Conservation (phyloP, 202 grass and related monocot species). For the Schoenoplectus triqueter region DNA sequence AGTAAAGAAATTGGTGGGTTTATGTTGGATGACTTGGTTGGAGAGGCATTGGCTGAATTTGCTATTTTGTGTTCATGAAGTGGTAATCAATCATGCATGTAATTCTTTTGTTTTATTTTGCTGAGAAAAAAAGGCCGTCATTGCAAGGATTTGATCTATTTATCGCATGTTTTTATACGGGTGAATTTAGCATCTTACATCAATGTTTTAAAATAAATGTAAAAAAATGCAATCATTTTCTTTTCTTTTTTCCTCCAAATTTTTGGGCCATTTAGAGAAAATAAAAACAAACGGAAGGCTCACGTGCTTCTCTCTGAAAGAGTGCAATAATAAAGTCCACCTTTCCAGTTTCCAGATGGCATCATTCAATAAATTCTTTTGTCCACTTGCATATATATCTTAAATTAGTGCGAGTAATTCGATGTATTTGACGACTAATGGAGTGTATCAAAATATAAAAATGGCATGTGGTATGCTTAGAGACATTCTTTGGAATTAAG, state of each 20-base stretch:
- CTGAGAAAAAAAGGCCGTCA: slow-evolving; percentile 1
- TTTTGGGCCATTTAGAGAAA: neutral
- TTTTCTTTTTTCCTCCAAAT: neutral
- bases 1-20: slow-evolving; percentile 49
- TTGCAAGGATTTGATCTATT: slow-evolving; percentile 18
- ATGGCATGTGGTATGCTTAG: slow-evolving; percentile 33
- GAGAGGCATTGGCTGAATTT: slow-evolving; percentile 64
- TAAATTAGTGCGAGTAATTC: neutral
- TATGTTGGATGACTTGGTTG: slow-evolving; percentile 67
- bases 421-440: neutral
- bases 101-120: slow-evolving; percentile 35
- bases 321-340: slow-evolving; percentile 9
- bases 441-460: slow-evolving; percentile 22
- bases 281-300: slow-evolving; percentile 29
- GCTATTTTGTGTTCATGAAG: slow-evolving; percentile 44
- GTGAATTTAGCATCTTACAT: slow-evolving; percentile 4
- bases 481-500: slow-evolving; percentile 41
- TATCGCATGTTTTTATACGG: neutral
- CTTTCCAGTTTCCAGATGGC: neutral
- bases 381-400: neutral
- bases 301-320: slow-evolving; percentile 31
- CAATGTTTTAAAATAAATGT: slow-evolving; percentile 19
- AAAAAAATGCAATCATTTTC: neutral
- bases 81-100: slow-evolving; percentile 12
- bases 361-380: neutral